Percentiles rank a stretch among this genome's conserved stretches.
Conservation (phyloP, 768 basidiomycete genomes). For the Serendipita sp. region DNA sequence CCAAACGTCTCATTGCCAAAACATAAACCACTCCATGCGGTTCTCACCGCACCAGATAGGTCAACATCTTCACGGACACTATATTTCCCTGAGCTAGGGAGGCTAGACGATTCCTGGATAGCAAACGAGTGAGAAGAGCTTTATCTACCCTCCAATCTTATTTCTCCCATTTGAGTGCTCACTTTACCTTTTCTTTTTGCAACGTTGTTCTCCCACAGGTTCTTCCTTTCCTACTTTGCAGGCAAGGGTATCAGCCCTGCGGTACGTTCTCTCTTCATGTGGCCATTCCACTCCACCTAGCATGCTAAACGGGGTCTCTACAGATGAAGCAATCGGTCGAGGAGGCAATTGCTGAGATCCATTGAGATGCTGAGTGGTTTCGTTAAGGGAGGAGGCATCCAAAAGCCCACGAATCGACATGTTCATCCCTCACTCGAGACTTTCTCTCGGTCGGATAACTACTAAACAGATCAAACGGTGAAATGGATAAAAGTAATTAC, state of each 20-base stretch:
- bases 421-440: no score
- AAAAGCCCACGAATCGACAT: no score
- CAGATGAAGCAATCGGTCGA: conserved; percentile 8
- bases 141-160: not conserved
- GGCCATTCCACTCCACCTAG: not conserved
- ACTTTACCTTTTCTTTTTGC: no score
- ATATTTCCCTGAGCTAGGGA: conserved; percentile 56
- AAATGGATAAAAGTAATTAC: no score
- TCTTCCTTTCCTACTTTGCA: conserved; percentile 11
- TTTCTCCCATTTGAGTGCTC: not conserved
- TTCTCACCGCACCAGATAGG: conserved; percentile 39
- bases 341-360: not conserved
- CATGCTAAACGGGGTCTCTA: not conserved
- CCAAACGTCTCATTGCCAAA: conserved; percentile 54
- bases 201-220: not conserved
- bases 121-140: conserved; percentile 22
- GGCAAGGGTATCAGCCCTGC: conserved; percentile 12
- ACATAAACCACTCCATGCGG: conserved; percentile 50
- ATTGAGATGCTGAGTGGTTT: no score
- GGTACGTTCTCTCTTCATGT: not conserved
- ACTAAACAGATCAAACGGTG: no score
- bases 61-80: conserved; percentile 35
- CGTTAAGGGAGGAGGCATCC: no score
- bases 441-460: no score
- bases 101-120: conserved; percentile 58